phyloP scores from a whole-genome alignment of 1,284 basidiomycete species.

The Boletus putidus region DNA sequence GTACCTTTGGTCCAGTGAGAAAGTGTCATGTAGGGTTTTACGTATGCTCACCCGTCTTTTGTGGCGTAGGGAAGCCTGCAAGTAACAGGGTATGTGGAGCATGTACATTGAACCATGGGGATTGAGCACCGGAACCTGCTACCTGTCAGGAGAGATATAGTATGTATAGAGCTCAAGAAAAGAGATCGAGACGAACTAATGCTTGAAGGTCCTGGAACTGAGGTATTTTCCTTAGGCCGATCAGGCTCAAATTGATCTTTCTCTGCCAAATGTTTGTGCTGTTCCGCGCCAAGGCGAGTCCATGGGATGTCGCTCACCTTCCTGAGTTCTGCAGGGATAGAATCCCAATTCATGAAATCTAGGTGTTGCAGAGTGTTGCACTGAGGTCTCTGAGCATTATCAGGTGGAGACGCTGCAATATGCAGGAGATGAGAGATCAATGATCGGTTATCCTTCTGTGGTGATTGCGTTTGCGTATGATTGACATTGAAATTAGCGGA shows the following conservation, averaged over 20 bases:
- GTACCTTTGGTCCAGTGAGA: slow-evolving; percentile 28
- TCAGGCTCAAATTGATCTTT: slow-evolving; percentile 58
- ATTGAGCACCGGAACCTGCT: slow-evolving; percentile 39
- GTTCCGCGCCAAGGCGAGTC: neutral
- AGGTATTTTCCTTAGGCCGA: slow-evolving; percentile 49
- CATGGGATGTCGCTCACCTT: slow-evolving; percentile 42
- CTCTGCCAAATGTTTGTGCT: slow-evolving; percentile 43
- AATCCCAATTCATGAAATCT: slow-evolving; percentile 66
- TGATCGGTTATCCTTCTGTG: slow-evolving; percentile 38
- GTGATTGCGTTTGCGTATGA: slow-evolving; percentile 21
- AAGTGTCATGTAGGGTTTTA: neutral
- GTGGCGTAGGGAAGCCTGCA: slow-evolving; percentile 47
- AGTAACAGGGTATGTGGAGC: slow-evolving; percentile 49
- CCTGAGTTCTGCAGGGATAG: slow-evolving; percentile 58
- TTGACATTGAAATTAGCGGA: slow-evolving; percentile 20
- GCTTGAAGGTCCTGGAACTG: slow-evolving; percentile 54
- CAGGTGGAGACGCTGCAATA: slow-evolving; percentile 57
- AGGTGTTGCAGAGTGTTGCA: slow-evolving; percentile 54
- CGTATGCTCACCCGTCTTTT: slow-evolving; percentile 40
- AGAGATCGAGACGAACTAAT: slow-evolving; percentile 42
- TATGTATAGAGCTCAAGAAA: neutral
- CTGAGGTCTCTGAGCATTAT: slow-evolving; percentile 52
- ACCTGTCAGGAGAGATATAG: slow-evolving; percentile 34
- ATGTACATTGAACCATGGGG: slow-evolving; percentile 58
- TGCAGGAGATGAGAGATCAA: slow-evolving; percentile 58